Base-by-base conservation (phyloP, 78 protist genomes). In the Tieghemostelium lacteum region DNA sequence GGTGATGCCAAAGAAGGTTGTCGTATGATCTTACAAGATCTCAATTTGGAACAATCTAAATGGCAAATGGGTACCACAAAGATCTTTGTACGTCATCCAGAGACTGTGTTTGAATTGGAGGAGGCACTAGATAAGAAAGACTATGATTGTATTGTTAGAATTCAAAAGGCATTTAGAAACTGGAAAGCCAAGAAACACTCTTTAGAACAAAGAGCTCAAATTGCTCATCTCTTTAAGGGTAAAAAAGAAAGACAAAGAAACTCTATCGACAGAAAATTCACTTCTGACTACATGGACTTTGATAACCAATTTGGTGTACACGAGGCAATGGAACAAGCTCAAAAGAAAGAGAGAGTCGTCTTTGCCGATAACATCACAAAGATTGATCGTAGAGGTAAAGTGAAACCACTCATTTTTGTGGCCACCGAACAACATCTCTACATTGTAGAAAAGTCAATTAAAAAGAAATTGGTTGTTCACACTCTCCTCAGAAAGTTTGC, bases 21-120 rank as follows among this genome's bases (percentile, higher is more conserved):
- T 24, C 34, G 26, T 19, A 57, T 60, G 36, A 94, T 94, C 65
- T 31, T 78, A 24, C 78, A 83, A 55, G 91, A 71, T 28, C 57
- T 69, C n/a, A 42, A 60, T 29, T 26, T 97, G 49, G 95, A 87
- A 22, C 33, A 75, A 2, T 58, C 77, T n/a, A 76, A 96, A 73
- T 96, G 95, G 96, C 97, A 97, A 78, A 42, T 97, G 73, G 98
- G 98, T 36, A 17, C 8, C 31, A 93, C 98, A 42, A 97, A 97
- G 87, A 72, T 97, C 36, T 97, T 97, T 57, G 65, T 97, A 42
- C 70, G 96, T 69, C 94, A 95, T 52, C 98, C 98, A 37, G 95
- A 93, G 65, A 63, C 96, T 34, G 86, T 96, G 22, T 93, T 93
- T 93, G 63, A 73, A 54, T 42, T 93, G 39, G 95, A 93, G 28